Evolutionary conservation across 345 rosid genomes (phyloP).

Genomic region (Noccaea bulbosa): DNA sequence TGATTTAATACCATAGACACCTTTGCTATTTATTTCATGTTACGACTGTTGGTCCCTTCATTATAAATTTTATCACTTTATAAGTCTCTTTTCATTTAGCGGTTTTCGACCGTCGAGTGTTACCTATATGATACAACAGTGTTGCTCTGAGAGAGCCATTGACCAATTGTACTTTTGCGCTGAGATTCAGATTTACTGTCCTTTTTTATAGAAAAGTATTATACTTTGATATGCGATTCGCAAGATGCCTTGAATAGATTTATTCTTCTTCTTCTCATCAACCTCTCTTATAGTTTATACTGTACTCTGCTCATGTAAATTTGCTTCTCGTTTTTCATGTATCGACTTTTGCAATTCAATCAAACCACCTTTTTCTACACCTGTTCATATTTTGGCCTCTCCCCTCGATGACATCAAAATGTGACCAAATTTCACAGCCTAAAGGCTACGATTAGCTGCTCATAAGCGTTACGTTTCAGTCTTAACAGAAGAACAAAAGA

Average conservation of each 20-base stretch:
- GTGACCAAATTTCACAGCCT: not conserved
- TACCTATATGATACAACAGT: not conserved
- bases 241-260: no score
- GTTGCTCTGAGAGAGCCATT: constrained; percentile 12
- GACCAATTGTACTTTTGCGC: constrained; percentile 11
- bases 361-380: no score
- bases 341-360: no score
- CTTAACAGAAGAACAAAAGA: not conserved
- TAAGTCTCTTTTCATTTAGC: not conserved
- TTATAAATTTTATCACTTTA: not conserved
- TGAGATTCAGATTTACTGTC: not conserved
- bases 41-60: not conserved
- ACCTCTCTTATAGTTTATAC: no score
- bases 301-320: no score
- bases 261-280: no score
- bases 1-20: constrained; percentile 9
- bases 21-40: constrained; percentile 20
- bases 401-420: not conserved
- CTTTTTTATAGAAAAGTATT: no score
- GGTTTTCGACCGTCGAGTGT: constrained; percentile 4
- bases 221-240: no score
- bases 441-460: not conserved
- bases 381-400: not conserved
- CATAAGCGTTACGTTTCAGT: not conserved
- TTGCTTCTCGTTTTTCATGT: no score